These are phyloP conservation scores for Massarina eburnea DNA, from an alignment of 2,329 filamentous ascomycete genomes.

Conservation along the genomic window DNA sequence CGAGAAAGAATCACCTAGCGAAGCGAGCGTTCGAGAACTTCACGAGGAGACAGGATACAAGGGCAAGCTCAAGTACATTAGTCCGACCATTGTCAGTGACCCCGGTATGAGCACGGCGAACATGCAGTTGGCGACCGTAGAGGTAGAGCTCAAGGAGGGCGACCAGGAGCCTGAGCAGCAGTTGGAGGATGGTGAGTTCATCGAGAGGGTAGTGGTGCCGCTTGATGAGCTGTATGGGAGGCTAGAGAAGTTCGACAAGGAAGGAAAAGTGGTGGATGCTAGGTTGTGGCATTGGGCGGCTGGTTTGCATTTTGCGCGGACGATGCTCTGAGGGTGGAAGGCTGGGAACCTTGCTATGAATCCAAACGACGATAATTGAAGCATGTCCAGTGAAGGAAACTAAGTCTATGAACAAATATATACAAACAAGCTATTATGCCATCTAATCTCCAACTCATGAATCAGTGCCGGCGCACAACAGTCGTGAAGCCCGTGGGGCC, in stretches of 20 bases:
- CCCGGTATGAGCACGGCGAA: constrained; percentile 63
- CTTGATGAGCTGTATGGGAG: constrained; percentile 58
- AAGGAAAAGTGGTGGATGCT: constrained; percentile 58
- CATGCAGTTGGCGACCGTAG: constrained; percentile 63
- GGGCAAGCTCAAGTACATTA: constrained; percentile 54
- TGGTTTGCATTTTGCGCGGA: constrained; percentile 54
- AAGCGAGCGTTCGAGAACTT: constrained; percentile 60
- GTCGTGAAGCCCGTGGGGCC: neutral
- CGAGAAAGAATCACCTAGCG: constrained; percentile 56
- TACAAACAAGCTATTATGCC: neutral
- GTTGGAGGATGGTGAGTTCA: constrained; percentile 63
- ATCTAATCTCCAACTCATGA: neutral
- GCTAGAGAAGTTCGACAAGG: constrained; percentile 49
- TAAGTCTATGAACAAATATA: neutral
- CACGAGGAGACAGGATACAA: constrained; percentile 66
- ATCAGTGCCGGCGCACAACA: neutral
- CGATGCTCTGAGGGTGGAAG: constrained; percentile 23
- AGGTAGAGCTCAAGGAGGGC: constrained; percentile 56
- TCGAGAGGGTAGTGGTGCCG: constrained; percentile 62
- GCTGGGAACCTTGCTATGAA: neutral
- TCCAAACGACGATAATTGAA: neutral
- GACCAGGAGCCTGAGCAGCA: constrained; percentile 58
- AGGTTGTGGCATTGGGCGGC: constrained; percentile 64
- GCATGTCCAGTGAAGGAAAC: neutral
- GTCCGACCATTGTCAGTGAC: constrained; percentile 68